phyloP scores from a whole-genome alignment of 352 stramenopile genomes.

The Aphanomyces cochlioides region DNA sequence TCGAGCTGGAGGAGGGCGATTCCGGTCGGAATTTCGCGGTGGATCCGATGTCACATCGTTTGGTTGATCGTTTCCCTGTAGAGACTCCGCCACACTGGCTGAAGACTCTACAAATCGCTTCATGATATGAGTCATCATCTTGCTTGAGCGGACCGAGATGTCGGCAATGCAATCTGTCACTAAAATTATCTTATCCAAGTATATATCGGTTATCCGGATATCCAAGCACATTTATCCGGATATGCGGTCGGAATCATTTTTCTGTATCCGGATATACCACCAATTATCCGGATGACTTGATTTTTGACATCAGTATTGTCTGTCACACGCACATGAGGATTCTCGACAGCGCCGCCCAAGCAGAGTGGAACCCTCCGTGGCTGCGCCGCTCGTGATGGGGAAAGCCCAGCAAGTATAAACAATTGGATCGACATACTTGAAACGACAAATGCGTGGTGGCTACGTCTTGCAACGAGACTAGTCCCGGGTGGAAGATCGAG shows the following conservation, averaged over 20 bases:
- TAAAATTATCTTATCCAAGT: constrained; percentile 5
- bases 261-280: too few relatives aligned
- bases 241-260: too few relatives aligned
- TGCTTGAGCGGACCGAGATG: not conserved
- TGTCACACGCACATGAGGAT: not conserved
- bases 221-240: too few relatives aligned
- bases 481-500: too few relatives aligned
- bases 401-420: too few relatives aligned
- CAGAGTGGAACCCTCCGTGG: too few relatives aligned
- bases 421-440: too few relatives aligned
- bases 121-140: constrained; percentile 18
- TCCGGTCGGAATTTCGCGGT: not conserved
- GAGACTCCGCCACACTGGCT: not conserved
- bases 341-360: too few relatives aligned
- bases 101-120: constrained; percentile 15
- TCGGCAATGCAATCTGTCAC: not conserved
- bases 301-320: not conserved
- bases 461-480: too few relatives aligned
- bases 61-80: not conserved
- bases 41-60: not conserved
- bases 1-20: not conserved
- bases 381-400: too few relatives aligned
- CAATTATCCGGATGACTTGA: too few relatives aligned
- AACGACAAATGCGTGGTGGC: too few relatives aligned
- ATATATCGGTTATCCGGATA: not conserved